Evolutionary conservation across 495 filamentous ascomycete genomes (phyloP), one percentile per base, ranked within the genome.

Genomic region (Aspergillus saccharolyticus): DNA sequence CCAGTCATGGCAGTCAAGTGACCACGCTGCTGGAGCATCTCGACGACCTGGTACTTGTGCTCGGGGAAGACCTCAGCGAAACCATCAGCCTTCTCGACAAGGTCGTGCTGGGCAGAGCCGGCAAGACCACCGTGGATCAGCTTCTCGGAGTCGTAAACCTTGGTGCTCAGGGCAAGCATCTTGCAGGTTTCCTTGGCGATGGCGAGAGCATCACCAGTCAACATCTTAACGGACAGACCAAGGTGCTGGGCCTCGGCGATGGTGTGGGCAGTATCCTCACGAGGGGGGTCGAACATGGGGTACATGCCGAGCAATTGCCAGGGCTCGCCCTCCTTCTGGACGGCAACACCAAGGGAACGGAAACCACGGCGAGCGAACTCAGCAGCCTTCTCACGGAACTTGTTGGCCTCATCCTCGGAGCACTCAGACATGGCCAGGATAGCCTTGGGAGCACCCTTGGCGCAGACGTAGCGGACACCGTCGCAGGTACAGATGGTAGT

Each of bases 101-200:
- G 80, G 67, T 89, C 86, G 76, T 89, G 83, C 76, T 88, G 85
- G 59, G 83, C 85, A 52, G 84, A 84, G 59, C 86, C 86, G 60
- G 81, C 79, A 42, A 89, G 82, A 77, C 86, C 86, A 78, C 85
- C 85, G 71, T 87, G 83, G 70, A 89, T 87, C 58, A 88, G 81
- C 68, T 82, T 82, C 63, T 86, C 81, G 50, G 86, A 89, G 76
- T 89, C 85, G 79, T 88, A 89, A 63, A 89, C 86, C 77, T 89
- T 89, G 66, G 85, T 89, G 66, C 83, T 83, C 49, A 89, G 80
- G 64, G 85, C 85, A 67, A 89, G 75, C 84, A 89, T 87, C 79
- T 88, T 88, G 81, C 86, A 88, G 65, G 86, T 89, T 75, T 89
- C 86, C 76, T 89, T 89, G 61, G 86, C 85, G 66, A 88, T 89